Percentiles rank a stretch among this genome's conserved stretches.
Evolutionary conservation across 192 early-diverging fungal genomes (phyloP).

Genomic region (Powellomyces hirtus): DNA sequence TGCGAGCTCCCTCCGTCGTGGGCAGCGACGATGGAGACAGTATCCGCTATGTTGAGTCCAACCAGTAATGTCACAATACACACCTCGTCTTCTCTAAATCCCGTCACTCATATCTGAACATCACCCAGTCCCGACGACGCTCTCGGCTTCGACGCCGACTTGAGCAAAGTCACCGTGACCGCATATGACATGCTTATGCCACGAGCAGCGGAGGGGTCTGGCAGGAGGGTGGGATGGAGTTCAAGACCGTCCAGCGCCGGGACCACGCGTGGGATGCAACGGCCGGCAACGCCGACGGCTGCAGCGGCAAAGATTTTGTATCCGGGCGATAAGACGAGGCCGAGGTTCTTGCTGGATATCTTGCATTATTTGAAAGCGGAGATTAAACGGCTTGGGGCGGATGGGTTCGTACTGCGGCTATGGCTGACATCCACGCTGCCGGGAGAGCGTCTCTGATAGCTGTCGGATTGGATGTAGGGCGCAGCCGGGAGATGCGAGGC

Average conservation of each 20-base stretch:
- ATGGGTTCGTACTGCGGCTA: background rate
- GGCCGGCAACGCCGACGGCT: background rate
- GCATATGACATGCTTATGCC: conserved; percentile 18
- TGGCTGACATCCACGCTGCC: background rate
- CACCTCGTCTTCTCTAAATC: background rate
- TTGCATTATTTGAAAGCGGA: conserved; percentile 26
- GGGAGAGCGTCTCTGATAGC: too few relatives aligned
- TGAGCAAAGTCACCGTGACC: conserved; percentile 16
- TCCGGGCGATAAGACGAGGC: conserved; percentile 36
- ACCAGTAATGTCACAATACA: background rate
- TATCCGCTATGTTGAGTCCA: conserved; percentile 1
- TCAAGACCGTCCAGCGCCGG: conserved; percentile 15
- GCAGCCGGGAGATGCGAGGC: conserved; percentile 26
- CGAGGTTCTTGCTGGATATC: conserved; percentile 22
- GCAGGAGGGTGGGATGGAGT: conserved; percentile 12
- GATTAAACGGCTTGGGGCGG: conserved; percentile 24
- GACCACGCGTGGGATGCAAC: background rate
- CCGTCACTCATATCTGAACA: background rate
- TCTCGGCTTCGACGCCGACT: conserved; percentile 13
- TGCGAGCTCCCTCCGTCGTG: background rate
- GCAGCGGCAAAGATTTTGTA: conserved; percentile 18
- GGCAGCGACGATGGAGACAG: conserved; percentile 3
- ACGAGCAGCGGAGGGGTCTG: conserved; percentile 1
- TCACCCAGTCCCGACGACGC: background rate
- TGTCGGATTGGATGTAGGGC: conserved; percentile 7